Evolutionary conservation across 2,329 filamentous ascomycete genomes (phyloP).

Genomic region (Acrodontium crateriforme): DNA sequence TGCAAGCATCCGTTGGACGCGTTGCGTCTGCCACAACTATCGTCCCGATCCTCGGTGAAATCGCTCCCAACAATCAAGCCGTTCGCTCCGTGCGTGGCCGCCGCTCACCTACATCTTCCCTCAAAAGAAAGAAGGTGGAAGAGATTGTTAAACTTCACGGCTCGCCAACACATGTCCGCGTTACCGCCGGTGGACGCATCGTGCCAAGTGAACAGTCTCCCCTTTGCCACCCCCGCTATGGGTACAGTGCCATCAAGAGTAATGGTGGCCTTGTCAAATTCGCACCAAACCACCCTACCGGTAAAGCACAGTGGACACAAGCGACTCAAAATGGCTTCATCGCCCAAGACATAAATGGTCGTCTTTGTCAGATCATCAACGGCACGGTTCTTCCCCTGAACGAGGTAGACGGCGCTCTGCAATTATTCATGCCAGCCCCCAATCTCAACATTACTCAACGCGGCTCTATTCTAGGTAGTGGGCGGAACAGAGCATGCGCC

Average conservation of each 20-base stretch:
- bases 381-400: constrained; percentile 22
- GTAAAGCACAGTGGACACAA: constrained; percentile 17
- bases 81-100: constrained; percentile 11
- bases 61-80: constrained; percentile 20
- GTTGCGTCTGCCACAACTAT: constrained; percentile 5
- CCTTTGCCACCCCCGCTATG: constrained; percentile 25
- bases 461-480: constrained; percentile 3
- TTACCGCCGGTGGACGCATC: constrained; percentile 39
- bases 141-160: constrained; percentile 38
- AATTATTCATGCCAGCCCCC: constrained; percentile 23
- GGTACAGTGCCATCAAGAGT: constrained; percentile 24
- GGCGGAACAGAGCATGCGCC: constrained; percentile 1
- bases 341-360: constrained; percentile 22
- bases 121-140: constrained; percentile 37
- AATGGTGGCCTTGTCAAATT: constrained; percentile 26
- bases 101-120: constrained; percentile 35
- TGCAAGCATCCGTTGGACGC: constrained; percentile 5
- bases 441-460: constrained; percentile 20
- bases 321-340: constrained; percentile 24
- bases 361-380: constrained; percentile 24
- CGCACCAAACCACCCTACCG: constrained; percentile 20
- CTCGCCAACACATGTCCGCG: constrained; percentile 36
- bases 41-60: constrained; percentile 19
- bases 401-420: constrained; percentile 20
- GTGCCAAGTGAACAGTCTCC: constrained; percentile 34